These are phyloP conservation scores for Schrenkiella parvula DNA, from an alignment of 345 rosid species.

Conservation along the genomic window DNA sequence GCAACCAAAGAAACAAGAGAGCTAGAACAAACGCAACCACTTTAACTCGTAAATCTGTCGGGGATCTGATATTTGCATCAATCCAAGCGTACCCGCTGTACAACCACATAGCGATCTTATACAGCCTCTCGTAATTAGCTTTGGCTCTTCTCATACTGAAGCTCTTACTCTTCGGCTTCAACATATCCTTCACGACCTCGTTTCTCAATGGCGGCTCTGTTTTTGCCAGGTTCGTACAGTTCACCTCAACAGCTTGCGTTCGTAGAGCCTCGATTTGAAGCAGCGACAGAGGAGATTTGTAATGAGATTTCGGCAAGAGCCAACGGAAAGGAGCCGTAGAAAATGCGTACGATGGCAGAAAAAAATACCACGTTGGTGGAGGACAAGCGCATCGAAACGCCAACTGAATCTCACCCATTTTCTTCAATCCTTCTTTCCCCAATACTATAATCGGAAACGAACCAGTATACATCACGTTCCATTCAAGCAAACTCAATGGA, in stretches of 20 bases:
- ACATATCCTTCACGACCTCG: constrained; percentile 16
- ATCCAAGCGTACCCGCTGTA: background rate
- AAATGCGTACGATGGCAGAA: background rate
- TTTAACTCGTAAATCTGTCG: too few species aligned
- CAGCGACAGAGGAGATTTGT: constrained; percentile 7
- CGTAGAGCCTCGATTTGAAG: background rate
- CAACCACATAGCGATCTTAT: background rate
- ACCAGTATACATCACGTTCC: background rate
- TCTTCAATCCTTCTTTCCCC: constrained; percentile 1
- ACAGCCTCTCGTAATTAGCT: background rate
- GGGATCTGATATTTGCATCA: background rate
- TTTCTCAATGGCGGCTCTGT: constrained; percentile 20
- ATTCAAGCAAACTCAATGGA: background rate
- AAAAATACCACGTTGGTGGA: background rate
- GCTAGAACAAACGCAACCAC: too few species aligned
- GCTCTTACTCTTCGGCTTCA: background rate
- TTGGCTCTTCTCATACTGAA: constrained; percentile 8
- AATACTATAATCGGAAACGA: background rate
- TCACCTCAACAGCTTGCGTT: background rate
- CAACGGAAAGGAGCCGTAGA: background rate
- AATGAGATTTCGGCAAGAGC: constrained; percentile 23
- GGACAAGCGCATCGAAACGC: background rate
- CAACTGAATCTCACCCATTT: constrained; percentile 11
- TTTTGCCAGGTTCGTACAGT: background rate
- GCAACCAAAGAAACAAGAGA: too few species aligned